Evolutionary conservation across 305 asterid genomes (phyloP), one percentile per base, ranked within the genome.

Genomic region (Fraxinus xanthoxyloides): DNA sequence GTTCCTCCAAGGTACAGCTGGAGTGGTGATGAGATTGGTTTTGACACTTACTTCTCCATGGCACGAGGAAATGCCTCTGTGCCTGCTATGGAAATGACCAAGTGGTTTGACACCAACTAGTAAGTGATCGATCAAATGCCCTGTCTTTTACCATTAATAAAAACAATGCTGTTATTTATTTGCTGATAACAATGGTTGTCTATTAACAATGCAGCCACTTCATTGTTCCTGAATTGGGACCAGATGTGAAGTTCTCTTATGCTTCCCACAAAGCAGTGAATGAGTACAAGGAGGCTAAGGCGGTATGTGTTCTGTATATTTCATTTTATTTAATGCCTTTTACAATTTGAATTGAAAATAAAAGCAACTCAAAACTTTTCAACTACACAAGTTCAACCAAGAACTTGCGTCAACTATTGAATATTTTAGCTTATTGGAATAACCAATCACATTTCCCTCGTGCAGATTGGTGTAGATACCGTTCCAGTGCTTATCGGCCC

Each of bases 21-120:
- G 95, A 88, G 90, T 9, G 93, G 98, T 51, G 97, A 93, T 75
- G 98, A 93, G 90, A 93, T 93, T 46, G 97, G 93, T 75, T 87
- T 87, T 26, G 87, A 87, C 81, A 89, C 93, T 83, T 93, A 89
- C 89, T 93, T 93, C 86, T 93, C 98, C 75, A 93, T 93, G 98
- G 98, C 98, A 78, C 89, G 98, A 87, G 97, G 97, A 79, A 93
- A 93, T 84, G 98, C 95, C 77, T 89, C 98, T 51, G 96, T 92
- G 56, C 97, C 98, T 77, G 97, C 98, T 73, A 94, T 94, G 98
- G 98, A 94, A 79, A 92, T 94, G 98, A 94, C 98, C 86, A 94
- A 94, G 91, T 94, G 98, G 98, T 94, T 94, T 7, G 98, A 94
- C 85, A 94, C 98, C 85, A 92, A 94, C 93, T 94, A 94, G 98